phyloP scores from a whole-genome alignment of 768 basidiomycete genomes.

The Kwoniella pini region DNA sequence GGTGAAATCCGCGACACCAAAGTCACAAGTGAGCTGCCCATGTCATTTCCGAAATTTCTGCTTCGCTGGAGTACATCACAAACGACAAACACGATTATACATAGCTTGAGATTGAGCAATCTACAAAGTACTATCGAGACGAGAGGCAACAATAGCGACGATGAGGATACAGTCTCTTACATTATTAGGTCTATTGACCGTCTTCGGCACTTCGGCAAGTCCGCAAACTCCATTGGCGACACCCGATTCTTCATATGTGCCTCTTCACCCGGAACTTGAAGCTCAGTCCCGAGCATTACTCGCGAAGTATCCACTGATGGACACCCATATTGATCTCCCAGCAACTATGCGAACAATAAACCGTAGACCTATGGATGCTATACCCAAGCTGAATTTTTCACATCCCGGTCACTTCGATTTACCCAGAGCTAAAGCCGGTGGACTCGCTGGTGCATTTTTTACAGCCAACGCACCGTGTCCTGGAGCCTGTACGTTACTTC shows the following conservation, averaged over 20 bases:
- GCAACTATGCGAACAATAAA: constrained; percentile 5
- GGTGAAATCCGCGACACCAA: too few relatives aligned
- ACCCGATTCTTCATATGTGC: background rate
- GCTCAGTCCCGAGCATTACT: constrained; percentile 5
- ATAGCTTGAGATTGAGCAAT: too few relatives aligned
- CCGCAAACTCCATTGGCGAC: background rate
- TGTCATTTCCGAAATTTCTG: too few relatives aligned
- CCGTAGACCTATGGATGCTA: constrained; percentile 14
- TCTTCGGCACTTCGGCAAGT: background rate
- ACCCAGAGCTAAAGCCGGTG: constrained; percentile 10
- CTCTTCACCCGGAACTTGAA: constrained; percentile 8
- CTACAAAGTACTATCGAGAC: too few relatives aligned
- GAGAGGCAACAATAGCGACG: too few relatives aligned
- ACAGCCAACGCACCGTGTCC: constrained; percentile 17
- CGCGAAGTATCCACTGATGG: constrained; percentile 17
- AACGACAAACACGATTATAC: too few relatives aligned
- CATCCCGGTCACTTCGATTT: constrained; percentile 21
- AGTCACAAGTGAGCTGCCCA: too few relatives aligned
- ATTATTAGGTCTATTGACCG: background rate
- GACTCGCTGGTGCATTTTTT: constrained; percentile 10
- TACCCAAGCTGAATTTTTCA: background rate
- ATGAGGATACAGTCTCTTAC: too few relatives aligned
- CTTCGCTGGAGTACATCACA: too few relatives aligned
- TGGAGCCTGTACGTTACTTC: constrained; percentile 1
- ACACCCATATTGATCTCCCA: constrained; percentile 19